Evolutionary conservation across 2,329 filamentous ascomycete genomes (phyloP).

Genomic region (Colletotrichum viniferum): DNA sequence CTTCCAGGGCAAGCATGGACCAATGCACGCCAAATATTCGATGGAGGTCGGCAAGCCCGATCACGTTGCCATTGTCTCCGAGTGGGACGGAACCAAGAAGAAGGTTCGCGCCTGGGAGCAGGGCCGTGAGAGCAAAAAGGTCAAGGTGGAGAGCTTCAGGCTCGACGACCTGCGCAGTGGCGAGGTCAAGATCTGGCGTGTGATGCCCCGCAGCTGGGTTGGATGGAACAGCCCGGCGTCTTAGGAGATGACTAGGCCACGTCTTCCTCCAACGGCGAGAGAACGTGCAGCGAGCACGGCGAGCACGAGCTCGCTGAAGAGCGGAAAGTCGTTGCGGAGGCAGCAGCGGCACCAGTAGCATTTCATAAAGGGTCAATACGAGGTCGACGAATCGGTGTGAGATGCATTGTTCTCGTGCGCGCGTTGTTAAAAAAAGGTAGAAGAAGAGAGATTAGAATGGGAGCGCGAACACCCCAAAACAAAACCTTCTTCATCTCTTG

Average conservation of each 20-base stretch:
- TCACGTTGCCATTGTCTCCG: conserved; percentile 88
- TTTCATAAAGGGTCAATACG: not conserved
- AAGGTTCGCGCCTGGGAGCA: conserved; percentile 97
- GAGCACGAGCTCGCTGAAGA: not conserved
- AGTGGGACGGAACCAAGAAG: conserved; percentile 99
- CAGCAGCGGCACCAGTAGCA: not conserved
- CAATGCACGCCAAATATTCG: conserved; percentile 94
- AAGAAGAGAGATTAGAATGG: not conserved
- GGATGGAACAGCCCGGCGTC: conserved; percentile 74
- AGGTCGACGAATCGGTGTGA: conserved; percentile 1
- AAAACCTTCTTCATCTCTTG: not conserved
- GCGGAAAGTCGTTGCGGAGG: not conserved
- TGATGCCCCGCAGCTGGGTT: conserved; percentile 91
- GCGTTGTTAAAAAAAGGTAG: not conserved
- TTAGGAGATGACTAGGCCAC: conserved; percentile 41
- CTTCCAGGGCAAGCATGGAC: conserved; percentile 93
- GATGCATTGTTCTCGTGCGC: conserved; percentile 10
- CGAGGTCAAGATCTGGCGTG: conserved; percentile 96
- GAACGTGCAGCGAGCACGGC: not conserved
- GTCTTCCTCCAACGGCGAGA: not conserved
- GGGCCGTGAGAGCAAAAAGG: conserved; percentile 89
- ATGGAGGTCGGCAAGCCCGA: conserved; percentile 86
- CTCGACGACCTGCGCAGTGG: conserved; percentile 90
- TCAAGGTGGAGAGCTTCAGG: conserved; percentile 92
- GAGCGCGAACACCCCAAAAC: not conserved